Percentiles rank a stretch among this genome's conserved stretches.
Conservation (phyloP, 1,284 basidiomycete species). For the Heterobasidion occidentale region DNA sequence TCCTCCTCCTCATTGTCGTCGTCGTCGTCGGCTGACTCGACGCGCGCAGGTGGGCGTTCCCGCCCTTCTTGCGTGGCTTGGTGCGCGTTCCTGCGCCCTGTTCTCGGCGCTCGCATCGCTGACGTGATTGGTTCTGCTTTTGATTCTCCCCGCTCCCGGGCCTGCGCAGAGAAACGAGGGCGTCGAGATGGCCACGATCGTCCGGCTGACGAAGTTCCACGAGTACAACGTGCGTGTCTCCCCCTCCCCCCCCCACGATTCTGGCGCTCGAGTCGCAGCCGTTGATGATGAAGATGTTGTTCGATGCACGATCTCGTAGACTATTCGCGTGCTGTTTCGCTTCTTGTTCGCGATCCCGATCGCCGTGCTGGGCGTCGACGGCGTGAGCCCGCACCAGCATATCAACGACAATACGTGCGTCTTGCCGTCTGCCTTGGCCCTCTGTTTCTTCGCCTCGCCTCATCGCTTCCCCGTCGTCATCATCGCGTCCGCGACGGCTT, state of each 20-base stretch:
- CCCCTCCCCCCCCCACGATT: too few species aligned
- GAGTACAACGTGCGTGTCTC: conserved; percentile 69
- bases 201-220: conserved; percentile 68
- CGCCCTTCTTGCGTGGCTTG: conserved; percentile 49
- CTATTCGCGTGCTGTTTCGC: conserved; percentile 61
- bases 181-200: conserved; percentile 54
- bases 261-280: too few species aligned
- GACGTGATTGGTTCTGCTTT: neutral
- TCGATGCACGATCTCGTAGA: too few species aligned
- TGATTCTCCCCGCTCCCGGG: conserved; percentile 20
- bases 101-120: neutral
- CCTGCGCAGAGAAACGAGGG: conserved; percentile 30
- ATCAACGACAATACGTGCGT: conserved; percentile 49
- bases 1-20: too few species aligned
- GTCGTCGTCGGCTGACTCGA: conserved; percentile 6
- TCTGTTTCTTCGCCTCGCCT: too few species aligned
- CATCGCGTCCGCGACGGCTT: too few species aligned
- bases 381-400: conserved; percentile 47
- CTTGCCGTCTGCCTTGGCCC: too few species aligned
- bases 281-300: too few species aligned
- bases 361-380: conserved; percentile 59
- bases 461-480: too few species aligned
- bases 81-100: conserved; percentile 27
- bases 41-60: conserved; percentile 50
- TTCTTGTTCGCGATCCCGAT: conserved; percentile 59